Base-by-base conservation (phyloP, 208 protist genomes). In the Phytomonas francai region DNA sequence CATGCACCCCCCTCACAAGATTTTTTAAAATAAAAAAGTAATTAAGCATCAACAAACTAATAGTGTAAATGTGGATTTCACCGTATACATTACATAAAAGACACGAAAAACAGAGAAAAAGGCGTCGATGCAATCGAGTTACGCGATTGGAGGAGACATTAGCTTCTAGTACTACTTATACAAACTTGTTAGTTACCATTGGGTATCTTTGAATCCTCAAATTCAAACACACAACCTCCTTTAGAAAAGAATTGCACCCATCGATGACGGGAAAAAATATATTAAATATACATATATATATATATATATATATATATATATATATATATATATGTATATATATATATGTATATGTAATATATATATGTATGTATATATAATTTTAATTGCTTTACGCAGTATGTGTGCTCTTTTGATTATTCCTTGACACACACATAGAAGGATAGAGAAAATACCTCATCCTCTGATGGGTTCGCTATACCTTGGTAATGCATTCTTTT, bases 271-370 rank as follows among this genome's bases (percentile, higher is more conserved):
- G 25, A 60, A 60, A 59, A 71, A 65, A 65, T 22, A 65, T 19
- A 27, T 3, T n/a, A 42, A 49, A 59, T 19, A 45, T 19, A 9
- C 33, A 34, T n/a, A 68, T 25, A 51, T 57, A 30, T 56, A 64
- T 28, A 64, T 34, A 29, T 51, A 65, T n/a, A 65, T 19, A 45
- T 42, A 65, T 29, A 65, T 11, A 65, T 42, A 45, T 11, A 65
- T 42, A 65, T 11, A 65, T 42, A 65, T 11, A 65, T 11, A 65
- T 42, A 45, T 42, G 28, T 28, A 30, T 56, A 64, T 28, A 64
- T 34, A 29, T 51, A 65, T n/a, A 65, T 19, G 11, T 42, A 65
- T 29, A 65, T 11, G 42, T 42, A 45, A 65, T 42, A 65, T 11
- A 65, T 42, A 65, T 11, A 65, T 11, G 42, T 42, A 45, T 42